Percentiles rank a stretch among this genome's conserved stretches.
phyloP scores from a whole-genome alignment of 306 rosid species.

The Alnus glutinosa region DNA sequence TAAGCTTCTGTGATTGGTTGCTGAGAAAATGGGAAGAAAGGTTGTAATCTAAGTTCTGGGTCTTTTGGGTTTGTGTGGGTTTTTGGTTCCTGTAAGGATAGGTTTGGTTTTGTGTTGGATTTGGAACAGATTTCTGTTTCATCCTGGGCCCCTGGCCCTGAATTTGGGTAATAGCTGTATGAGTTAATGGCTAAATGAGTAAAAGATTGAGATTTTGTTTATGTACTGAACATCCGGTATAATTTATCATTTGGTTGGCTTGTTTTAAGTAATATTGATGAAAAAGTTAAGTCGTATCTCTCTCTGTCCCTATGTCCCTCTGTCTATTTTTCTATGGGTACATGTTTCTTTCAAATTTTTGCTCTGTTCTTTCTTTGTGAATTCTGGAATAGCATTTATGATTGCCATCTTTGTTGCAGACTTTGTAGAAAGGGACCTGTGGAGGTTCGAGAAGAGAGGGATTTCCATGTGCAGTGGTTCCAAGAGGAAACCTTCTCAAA shows the following conservation, averaged over 20 bases:
- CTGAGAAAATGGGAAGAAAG: not conserved
- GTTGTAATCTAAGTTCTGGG: not conserved
- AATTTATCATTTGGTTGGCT: not conserved
- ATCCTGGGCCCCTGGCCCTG: conserved; percentile 13
- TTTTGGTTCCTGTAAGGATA: conserved; percentile 19
- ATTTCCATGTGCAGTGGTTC: conserved; percentile 73
- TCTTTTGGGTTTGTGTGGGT: not conserved
- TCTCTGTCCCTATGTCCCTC: not conserved
- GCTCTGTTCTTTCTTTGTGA: conserved; percentile 28
- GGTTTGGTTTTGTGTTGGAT: conserved; percentile 36
- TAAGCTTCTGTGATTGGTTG: not conserved
- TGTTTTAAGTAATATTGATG: not conserved
- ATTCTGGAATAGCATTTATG: conserved; percentile 18
- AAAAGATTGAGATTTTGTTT: conserved; percentile 7
- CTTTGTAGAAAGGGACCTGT: conserved; percentile 28
- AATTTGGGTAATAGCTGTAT: conserved; percentile 24
- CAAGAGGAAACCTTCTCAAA: conserved; percentile 47
- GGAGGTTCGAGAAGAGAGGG: conserved; percentile 12
- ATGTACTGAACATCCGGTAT: conserved; percentile 24
- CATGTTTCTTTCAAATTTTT: conserved; percentile 25
- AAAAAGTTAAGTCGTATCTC: not conserved
- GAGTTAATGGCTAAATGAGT: conserved; percentile 9
- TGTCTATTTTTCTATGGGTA: conserved; percentile 19
- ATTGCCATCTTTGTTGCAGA: conserved; percentile 10
- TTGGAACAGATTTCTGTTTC: conserved; percentile 40